Percentiles rank a stretch among this genome's conserved stretches.
These are phyloP conservation scores for Ramaria sp. DNA, from an alignment of 768 basidiomycete species.

Conservation along the genomic window DNA sequence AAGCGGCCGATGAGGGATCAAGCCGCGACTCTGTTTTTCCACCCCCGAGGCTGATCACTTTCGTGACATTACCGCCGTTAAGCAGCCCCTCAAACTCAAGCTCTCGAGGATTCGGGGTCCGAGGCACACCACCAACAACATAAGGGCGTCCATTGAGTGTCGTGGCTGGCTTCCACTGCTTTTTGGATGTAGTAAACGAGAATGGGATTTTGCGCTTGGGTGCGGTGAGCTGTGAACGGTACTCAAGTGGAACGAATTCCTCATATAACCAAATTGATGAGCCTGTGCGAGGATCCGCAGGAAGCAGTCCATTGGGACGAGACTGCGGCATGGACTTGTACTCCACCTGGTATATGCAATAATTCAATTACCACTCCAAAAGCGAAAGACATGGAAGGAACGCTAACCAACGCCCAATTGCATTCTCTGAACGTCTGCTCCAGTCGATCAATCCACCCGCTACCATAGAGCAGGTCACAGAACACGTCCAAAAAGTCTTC, in stretches of 20 bases:
- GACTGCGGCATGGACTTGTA: slow-evolving; percentile 62
- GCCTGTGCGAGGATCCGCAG: slow-evolving; percentile 61
- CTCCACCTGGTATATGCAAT: slow-evolving; percentile 48
- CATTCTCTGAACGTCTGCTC: slow-evolving; percentile 78
- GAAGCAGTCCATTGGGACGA: slow-evolving; percentile 2
- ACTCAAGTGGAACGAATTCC: slow-evolving; percentile 87
- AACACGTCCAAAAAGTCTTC: slow-evolving; percentile 85
- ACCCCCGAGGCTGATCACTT: slow-evolving; percentile 24
- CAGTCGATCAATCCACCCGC: slow-evolving; percentile 65
- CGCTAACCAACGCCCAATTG: slow-evolving; percentile 82
- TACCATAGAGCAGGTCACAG: slow-evolving; percentile 71
- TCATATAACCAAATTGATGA: slow-evolving; percentile 76
- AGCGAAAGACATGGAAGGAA: background rate
- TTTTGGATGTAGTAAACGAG: slow-evolving; percentile 42
- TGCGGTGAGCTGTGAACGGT: slow-evolving; percentile 61
- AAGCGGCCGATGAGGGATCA: background rate
- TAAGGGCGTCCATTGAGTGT: slow-evolving; percentile 75
- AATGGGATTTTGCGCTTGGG: slow-evolving; percentile 25
- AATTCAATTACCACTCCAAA: background rate
- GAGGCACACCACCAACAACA: slow-evolving; percentile 47
- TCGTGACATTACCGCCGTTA: slow-evolving; percentile 30
- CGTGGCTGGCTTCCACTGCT: slow-evolving; percentile 71
- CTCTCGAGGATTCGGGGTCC: slow-evolving; percentile 45
- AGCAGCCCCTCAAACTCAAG: slow-evolving; percentile 74
- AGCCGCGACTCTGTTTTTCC: background rate